Percentiles rank a stretch among this genome's conserved stretches.
Evolutionary conservation across 129 eudicot genomes (phyloP).

Genomic region (Smallanthus sonchifolius): DNA sequence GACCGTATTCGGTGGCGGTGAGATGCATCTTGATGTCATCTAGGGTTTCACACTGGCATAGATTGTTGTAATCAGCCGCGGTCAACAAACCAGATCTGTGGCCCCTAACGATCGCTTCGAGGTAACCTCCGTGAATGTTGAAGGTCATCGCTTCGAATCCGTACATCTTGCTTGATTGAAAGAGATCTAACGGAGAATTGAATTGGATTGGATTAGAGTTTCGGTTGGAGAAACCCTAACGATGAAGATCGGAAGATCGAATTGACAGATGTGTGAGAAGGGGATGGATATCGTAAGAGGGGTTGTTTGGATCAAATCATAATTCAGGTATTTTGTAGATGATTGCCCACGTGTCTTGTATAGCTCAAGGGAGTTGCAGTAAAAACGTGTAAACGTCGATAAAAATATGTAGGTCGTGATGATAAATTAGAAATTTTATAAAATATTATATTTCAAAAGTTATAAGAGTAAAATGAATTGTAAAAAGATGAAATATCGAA

Average conservation of each 20-base stretch:
- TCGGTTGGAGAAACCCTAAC: conserved; percentile 29
- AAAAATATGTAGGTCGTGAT: too few relatives aligned
- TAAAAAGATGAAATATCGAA: too few relatives aligned
- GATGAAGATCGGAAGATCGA: conserved; percentile 10
- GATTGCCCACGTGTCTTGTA: conserved; percentile 2
- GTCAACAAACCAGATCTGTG: conserved; percentile 92
- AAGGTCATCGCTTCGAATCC: conserved; percentile 97
- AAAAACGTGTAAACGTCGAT: too few relatives aligned
- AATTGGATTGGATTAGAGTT: background rate
- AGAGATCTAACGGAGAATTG: conserved; percentile 11
- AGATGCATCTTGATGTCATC: conserved; percentile 99
- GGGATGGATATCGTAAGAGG: background rate
- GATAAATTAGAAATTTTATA: too few relatives aligned
- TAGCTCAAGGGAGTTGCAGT: too few relatives aligned
- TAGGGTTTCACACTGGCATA: conserved; percentile 96
- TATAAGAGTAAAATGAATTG: too few relatives aligned
- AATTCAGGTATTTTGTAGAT: conserved; percentile 22
- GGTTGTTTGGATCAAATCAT: conserved; percentile 21
- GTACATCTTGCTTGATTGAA: conserved; percentile 51
- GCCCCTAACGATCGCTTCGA: conserved; percentile 95
- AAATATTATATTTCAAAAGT: too few relatives aligned
- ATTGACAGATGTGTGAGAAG: background rate
- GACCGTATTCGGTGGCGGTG: conserved; percentile 89
- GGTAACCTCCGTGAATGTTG: conserved; percentile 94
- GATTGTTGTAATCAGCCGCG: conserved; percentile 94